Base-by-base conservation (phyloP, 1,284 basidiomycete genomes). In the Malassezia caprae region DNA sequence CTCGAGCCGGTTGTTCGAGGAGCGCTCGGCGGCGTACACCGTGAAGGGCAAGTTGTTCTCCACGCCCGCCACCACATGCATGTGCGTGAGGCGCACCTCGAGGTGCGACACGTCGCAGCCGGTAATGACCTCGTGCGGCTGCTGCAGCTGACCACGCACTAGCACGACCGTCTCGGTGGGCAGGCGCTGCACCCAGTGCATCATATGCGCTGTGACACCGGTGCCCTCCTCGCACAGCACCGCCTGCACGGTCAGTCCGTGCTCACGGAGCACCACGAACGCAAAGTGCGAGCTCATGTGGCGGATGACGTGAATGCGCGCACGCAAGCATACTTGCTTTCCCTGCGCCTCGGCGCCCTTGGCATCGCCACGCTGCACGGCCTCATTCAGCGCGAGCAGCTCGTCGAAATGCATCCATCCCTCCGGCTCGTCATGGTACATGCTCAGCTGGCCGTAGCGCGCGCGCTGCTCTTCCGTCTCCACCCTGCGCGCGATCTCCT, bases 221-320 rank as follows among this genome's bases (percentile, higher is more conserved):
- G 32, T 56, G 47, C 34, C 41, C 30, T 15, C n/a, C 27, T 66
- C 67, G 15, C 62, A 59, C 1, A 68, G 58, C 12, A 70, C 68
- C 7, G 63, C 63, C 53, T 72, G 69, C 17, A 73, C 51, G 37
- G 69, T 71, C 8, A 59, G 52, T 41, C 61, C 54, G 37, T 67
- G 67, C 54, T 65, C 61, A 42, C 69, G 60, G n/a, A 72, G 63
- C 19, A 70, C 62, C 44, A 72, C 58, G 35, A 72, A 72, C 47
- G 62, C 66, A 27, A 72, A 58, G 27, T 63, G 63, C 15, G 65
- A 58, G 51, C 63, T 63, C 45, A 72, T 53, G 27, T 66, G 59
- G 19, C 69, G 69, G 12, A 66, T 62, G 31, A 62, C 64, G 51
- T 72, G 69, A 35, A 70, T 61, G 17, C 69, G 62, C 13, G 63